phyloP scores from a whole-genome alignment of 2,329 filamentous ascomycete genomes.

The Didymella pomorum region DNA sequence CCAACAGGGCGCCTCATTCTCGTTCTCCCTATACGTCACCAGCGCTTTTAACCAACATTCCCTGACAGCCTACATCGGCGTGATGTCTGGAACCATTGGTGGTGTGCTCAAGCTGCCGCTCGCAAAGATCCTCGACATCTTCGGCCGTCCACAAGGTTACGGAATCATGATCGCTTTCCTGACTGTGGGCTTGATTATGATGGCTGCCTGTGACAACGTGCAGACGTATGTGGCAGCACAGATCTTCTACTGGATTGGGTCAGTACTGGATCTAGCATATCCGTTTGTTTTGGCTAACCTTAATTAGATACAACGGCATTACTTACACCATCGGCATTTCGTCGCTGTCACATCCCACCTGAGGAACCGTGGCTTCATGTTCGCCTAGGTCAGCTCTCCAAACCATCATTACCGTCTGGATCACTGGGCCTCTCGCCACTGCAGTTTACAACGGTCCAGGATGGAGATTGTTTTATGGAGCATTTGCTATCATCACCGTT shows the following conservation, averaged over 20 bases:
- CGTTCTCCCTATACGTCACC: constrained; percentile 48
- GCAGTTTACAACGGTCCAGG: constrained; percentile 57
- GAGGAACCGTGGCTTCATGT: constrained; percentile 68
- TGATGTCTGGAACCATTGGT: constrained; percentile 43
- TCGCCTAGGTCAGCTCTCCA: constrained; percentile 54
- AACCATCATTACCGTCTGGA: constrained; percentile 32
- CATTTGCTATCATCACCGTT: constrained; percentile 70
- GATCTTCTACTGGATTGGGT: constrained; percentile 70
- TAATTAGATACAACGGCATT: constrained; percentile 56
- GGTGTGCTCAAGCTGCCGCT: constrained; percentile 48
- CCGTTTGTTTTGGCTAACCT: neutral
- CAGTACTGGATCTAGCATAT: constrained; percentile 33
- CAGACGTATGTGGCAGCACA: constrained; percentile 68
- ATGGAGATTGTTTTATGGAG: constrained; percentile 73
- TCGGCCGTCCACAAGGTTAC: constrained; percentile 48
- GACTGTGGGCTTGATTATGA: constrained; percentile 63
- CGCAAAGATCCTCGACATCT: constrained; percentile 51
- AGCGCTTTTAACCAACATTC: constrained; percentile 43
- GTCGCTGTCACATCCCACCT: constrained; percentile 72
- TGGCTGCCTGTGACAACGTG: constrained; percentile 68
- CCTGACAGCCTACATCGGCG: constrained; percentile 41
- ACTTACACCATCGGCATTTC: constrained; percentile 68
- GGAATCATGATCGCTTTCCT: constrained; percentile 33
- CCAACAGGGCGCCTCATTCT: constrained; percentile 51
- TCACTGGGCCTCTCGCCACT: constrained; percentile 30